A percentile compares a stretch with the other conserved stretches of the same genome.
These are phyloP conservation scores for Neckera pumila DNA, from an alignment of 225 moss, liverwort and hornwort genomes.

Conservation along the genomic window DNA sequence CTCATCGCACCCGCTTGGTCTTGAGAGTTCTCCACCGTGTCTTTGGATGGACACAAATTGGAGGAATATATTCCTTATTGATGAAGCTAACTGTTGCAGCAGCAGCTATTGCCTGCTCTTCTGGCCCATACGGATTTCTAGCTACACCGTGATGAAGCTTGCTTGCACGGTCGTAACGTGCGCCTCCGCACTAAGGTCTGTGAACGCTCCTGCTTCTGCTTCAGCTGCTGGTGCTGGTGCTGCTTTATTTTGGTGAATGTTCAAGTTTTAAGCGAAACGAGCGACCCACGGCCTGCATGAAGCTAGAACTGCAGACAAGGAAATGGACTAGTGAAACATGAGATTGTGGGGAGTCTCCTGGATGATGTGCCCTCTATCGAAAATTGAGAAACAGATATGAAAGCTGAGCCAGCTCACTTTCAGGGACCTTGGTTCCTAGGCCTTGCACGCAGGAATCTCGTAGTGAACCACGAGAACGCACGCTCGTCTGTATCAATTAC, in stretches of 20 bases:
- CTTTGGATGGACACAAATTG: neutral
- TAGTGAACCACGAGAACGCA: neutral
- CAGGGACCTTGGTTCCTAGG: neutral
- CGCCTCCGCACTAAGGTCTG: neutral
- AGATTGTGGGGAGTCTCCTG: neutral
- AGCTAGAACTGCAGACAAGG: neutral
- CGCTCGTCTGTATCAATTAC: neutral
- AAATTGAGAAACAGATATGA: neutral
- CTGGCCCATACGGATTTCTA: slow-evolving; percentile 1
- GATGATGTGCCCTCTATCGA: neutral
- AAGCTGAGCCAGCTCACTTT: neutral
- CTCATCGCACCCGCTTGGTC: slow-evolving; percentile 54
- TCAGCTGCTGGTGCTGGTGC: neutral
- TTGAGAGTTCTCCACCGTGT: slow-evolving; percentile 46
- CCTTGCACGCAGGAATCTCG: neutral
- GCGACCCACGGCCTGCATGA: neutral
- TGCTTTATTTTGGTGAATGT: neutral
- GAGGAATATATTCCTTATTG: neutral
- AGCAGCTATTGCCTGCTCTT: neutral
- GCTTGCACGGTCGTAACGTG: neutral
- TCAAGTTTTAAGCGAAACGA: neutral
- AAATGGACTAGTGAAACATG: neutral
- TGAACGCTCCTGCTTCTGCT: neutral
- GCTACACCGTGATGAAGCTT: neutral
- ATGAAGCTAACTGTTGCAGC: neutral